Conservation (phyloP, 202 grass and related monocot genomes). For the Elaeis oleifera region DNA sequence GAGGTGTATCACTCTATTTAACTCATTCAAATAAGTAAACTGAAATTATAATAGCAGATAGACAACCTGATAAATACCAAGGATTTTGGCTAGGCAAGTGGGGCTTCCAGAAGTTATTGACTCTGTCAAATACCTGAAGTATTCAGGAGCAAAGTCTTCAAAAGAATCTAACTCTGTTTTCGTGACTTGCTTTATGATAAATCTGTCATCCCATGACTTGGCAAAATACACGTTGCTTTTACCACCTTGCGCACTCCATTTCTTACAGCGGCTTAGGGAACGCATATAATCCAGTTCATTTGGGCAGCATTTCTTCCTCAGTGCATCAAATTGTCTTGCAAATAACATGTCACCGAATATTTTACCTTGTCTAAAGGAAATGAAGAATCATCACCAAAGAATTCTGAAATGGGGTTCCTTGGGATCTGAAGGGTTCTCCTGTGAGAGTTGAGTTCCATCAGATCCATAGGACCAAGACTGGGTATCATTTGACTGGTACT, state of each 20-base stretch:
- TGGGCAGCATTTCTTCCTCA: conserved; percentile 64
- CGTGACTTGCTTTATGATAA: conserved; percentile 83
- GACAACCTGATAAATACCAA: conserved; percentile 90
- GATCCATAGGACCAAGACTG: conserved; percentile 8
- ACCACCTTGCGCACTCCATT: conserved; percentile 80
- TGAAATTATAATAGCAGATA: conserved; percentile 7
- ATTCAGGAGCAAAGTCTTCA: conserved; percentile 67
- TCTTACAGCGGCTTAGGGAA: conserved; percentile 76
- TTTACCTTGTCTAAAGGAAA: conserved; percentile 60
- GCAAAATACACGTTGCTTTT: conserved; percentile 98
- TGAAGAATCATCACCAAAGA: conserved; percentile 61
- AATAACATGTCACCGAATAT: conserved; percentile 82
- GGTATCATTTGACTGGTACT: conserved; percentile 20
- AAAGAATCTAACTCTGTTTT: conserved; percentile 92
- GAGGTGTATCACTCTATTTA: neutral
- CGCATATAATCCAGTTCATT: conserved; percentile 63
- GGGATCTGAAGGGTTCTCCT: conserved; percentile 35
- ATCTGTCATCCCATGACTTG: conserved; percentile 83
- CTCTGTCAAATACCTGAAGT: conserved; percentile 60
- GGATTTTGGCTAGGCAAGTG: conserved; percentile 73
- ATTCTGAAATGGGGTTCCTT: conserved; percentile 57
- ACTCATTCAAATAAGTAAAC: too few species aligned
- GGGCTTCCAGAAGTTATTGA: conserved; percentile 56
- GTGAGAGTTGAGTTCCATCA: conserved; percentile 33
- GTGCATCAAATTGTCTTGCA: conserved; percentile 62